phyloP scores from a whole-genome alignment of 805 yeast genomes.

The Hanseniaspora lindneri region DNA sequence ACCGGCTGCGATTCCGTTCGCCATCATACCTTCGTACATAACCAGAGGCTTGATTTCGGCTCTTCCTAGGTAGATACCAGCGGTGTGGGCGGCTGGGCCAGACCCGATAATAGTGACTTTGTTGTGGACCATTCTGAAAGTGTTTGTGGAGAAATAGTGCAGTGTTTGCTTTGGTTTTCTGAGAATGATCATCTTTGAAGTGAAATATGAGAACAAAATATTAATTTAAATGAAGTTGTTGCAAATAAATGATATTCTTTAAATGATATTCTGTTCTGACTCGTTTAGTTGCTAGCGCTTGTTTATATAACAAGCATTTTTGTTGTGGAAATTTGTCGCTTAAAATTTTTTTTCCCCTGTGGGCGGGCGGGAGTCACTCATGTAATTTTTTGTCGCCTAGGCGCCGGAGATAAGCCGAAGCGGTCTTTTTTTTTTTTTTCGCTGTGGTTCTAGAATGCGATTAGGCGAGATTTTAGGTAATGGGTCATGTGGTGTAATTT shows the following conservation, averaged over 20 bases:
- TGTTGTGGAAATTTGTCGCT: not conserved
- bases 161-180: too few relatives aligned
- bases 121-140: constrained; percentile 57
- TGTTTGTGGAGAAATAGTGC: not conserved
- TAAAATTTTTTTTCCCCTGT: not conserved
- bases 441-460: too few relatives aligned
- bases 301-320: not conserved
- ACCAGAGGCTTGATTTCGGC: constrained; percentile 84
- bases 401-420: too few relatives aligned
- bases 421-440: too few relatives aligned
- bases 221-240: too few relatives aligned
- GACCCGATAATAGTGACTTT: constrained; percentile 85
- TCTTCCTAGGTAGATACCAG: constrained; percentile 91
- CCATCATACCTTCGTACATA: constrained; percentile 85
- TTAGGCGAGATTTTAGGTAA: too few relatives aligned
- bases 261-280: too few relatives aligned
- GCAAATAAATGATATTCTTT: too few relatives aligned
- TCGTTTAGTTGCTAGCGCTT: too few relatives aligned
- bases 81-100: constrained; percentile 99
- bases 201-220: not conserved
- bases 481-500: too few relatives aligned
- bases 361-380: not conserved
- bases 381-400: not conserved
- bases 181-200: too few relatives aligned
- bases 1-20: constrained; percentile 97